Evolutionary conservation across 1,139 yeast genomes (phyloP), one percentile per base, ranked within the genome.

Genomic region (Lodderomyces pseudojiufengensis): DNA sequence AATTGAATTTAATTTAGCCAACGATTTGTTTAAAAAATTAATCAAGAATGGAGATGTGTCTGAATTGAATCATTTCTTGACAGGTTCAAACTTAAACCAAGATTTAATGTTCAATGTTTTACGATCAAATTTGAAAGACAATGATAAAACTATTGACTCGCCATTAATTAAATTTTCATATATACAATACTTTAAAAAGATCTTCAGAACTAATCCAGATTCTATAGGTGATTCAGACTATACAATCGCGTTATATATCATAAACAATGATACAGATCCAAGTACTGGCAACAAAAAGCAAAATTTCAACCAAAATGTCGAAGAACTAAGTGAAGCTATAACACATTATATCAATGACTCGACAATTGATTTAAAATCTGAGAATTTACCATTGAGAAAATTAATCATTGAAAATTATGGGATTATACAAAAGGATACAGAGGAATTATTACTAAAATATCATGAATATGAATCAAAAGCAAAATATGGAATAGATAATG

Each of bases 351-450:
- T 39, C 49, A 7, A 29, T 14, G 35, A 31, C 9, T 27, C 33
- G 11, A 31, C 33, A 32, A 35, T 67, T 4, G 74, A 66, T 41
- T 27, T 45, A 10, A 51, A 50, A 28, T 57, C 61, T 0, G 58
- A 52, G 27, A 53, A 66, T 2, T 43, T 62, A 14, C 43, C 46
- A 8, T 28, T 63, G 36, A 44, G 72, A 25, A 42, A 60, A 25
- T 51, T 53, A 31, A 29, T 64, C 2, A 41, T 74, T 16, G 68
- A 68, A 40, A 44, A 55, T 5, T 55, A 59, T 32, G 80, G 78
- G 1, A 55, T 67, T 42, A 47, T 59, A 41, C 44, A 45, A n/a
- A 46, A 54, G 37, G 53, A 64, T 36, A 47, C 62, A 9, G 57
- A 59, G 3, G 39, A 38, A 8, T 55, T 64, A 2, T 50, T 65